Evolutionary conservation across 805 yeast species (phyloP).

Genomic region (Ogataea pignaliae): DNA sequence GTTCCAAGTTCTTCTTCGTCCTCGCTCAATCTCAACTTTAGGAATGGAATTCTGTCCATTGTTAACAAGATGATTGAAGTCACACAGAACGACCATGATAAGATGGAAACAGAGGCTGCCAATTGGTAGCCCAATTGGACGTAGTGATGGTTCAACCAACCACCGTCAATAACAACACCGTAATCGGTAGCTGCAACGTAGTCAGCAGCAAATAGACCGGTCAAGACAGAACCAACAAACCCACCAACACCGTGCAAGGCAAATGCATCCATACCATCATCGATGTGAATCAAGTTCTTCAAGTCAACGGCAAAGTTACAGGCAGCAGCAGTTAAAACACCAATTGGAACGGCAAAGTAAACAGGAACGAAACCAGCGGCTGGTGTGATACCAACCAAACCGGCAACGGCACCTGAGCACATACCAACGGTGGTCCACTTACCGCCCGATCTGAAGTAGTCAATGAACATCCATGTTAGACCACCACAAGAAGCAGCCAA

Average conservation of each 20-base stretch:
- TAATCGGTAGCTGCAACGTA: conserved; percentile 85
- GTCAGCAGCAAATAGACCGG: conserved; percentile 91
- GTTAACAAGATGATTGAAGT: conserved; percentile 62
- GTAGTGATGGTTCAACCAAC: conserved; percentile 83
- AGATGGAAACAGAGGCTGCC: conserved; percentile 69
- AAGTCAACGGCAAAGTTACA: conserved; percentile 86
- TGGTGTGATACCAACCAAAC: conserved; percentile 93
- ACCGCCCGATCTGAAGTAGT: conserved; percentile 78
- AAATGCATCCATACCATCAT: conserved; percentile 94
- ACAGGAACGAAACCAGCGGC: conserved; percentile 96
- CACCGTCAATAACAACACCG: conserved; percentile 60
- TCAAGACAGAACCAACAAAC: conserved; percentile 71
- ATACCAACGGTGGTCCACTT: conserved; percentile 93
- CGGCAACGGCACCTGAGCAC: conserved; percentile 91
- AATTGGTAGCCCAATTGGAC: conserved; percentile 84
- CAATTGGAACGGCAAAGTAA: conserved; percentile 82
- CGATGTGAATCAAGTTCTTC: conserved; percentile 67
- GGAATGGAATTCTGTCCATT: conserved; percentile 74
- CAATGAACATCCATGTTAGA: conserved; percentile 89
- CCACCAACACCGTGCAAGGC: conserved; percentile 96
- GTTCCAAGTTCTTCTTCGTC: conserved; percentile 88
- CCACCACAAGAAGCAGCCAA: conserved; percentile 93
- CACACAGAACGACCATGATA: conserved; percentile 70
- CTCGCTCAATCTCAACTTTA: conserved; percentile 75
- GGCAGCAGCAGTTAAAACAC: conserved; percentile 67